Evolutionary conservation across 768 basidiomycete species (phyloP), one percentile per base, ranked within the genome.

Genomic region (Lactarius hatsudake): DNA sequence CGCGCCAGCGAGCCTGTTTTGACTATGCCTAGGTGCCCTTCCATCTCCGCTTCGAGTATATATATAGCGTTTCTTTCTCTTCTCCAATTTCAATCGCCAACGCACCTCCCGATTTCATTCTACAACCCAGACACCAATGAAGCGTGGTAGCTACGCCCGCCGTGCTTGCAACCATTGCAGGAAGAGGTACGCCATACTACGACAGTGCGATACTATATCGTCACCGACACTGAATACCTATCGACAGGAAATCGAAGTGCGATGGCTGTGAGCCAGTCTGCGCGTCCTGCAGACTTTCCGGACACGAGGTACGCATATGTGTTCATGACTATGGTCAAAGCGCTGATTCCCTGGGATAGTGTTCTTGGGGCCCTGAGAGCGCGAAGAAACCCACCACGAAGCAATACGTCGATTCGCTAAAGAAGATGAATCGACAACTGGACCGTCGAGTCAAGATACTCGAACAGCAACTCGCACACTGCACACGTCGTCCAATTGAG

Each of bases 131-230:
- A 3, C 59, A 32, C 18, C 18, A 18, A 68, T 63, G 59, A 57
- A 63, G 10, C 73, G 76, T 38, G 75, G 76, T 28, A 76, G 71
- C 40, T 77, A 77, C 59, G 73, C 74, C 42, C 74, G 74, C 30
- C 76, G 75, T 56, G 76, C 76, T n/a, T 77, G 76, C 69, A 75
- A 74, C 68, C 74, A 76, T 54, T 77, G 76, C 61, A 69, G 75
- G 55, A 69, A 72, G 59, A 66, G 76, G 76, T 75, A 20, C 34
- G 71, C 62, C 8, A 12, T 28, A 1, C n/a, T 59, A 32, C 43
- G 32, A 42, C 28, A 23, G 45, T 40, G 15, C 17, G 15, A 20
- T n/a, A 18, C 3, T 26, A 45, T 58, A 36, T 54, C 54, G n/a
- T 42, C 48, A 23, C 42, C 34, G 26, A 61, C 59, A 5, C 59